Evolutionary conservation across 805 yeast genomes (phyloP).

Genomic region (Teunomyces barrocoloradensis): DNA sequence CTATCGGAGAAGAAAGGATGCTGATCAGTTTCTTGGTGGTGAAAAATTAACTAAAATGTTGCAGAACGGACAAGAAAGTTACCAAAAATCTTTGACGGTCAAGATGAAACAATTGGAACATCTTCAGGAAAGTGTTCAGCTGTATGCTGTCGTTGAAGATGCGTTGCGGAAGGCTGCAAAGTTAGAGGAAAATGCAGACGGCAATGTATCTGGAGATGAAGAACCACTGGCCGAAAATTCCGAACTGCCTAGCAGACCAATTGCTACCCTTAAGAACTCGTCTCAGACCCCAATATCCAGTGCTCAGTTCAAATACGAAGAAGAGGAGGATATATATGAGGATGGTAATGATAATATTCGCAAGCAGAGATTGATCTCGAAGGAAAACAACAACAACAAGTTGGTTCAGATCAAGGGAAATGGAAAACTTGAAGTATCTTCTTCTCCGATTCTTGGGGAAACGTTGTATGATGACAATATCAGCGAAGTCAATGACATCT

Average conservation of each 20-base stretch:
- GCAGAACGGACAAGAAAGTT: conserved; percentile 34
- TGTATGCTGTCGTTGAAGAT: conserved; percentile 8
- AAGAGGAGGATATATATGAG: conserved; percentile 11
- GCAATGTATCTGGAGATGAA: conserved; percentile 3
- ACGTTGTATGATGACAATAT: conserved; percentile 1
- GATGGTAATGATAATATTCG: conserved; percentile 18
- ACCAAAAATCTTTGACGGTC: conserved; percentile 12
- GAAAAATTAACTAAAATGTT: conserved; percentile 40
- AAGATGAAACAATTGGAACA: conserved; percentile 12
- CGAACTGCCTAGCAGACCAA: conserved; percentile 2
- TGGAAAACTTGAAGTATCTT: conserved; percentile 20
- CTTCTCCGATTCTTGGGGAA: conserved; percentile 15
- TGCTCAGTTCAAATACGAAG: conserved; percentile 12
- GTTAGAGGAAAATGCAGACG: neutral
- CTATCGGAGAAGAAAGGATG: conserved; percentile 55
- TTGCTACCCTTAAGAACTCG: conserved; percentile 4
- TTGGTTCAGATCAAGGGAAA: conserved; percentile 22
- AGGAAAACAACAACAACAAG: conserved; percentile 20
- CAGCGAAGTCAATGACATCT: conserved; percentile 8
- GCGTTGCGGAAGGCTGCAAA: neutral
- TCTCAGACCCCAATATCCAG: neutral
- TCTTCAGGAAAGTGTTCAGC: conserved; percentile 15
- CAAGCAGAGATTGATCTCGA: conserved; percentile 26
- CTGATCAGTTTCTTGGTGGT: conserved; percentile 46
- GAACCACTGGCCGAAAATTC: conserved; percentile 3